A percentile compares a stretch with the other conserved stretches of the same genome.
These are phyloP conservation scores for Ustilago hordei DNA, from an alignment of 1,284 basidiomycete species.

Conservation along the genomic window DNA sequence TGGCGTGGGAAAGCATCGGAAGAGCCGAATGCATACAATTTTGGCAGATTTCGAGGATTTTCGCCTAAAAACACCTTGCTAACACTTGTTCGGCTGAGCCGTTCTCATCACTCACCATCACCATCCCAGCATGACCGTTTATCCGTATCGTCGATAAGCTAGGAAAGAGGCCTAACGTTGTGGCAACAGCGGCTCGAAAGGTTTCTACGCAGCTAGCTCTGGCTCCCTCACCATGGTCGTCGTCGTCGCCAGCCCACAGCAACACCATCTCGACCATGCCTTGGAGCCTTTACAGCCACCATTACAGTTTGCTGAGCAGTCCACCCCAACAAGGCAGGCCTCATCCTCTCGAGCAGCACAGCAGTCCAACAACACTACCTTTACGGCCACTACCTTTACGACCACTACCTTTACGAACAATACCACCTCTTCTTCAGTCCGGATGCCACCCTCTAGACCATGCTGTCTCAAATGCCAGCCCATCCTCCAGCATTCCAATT, in stretches of 20 bases:
- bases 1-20: no score
- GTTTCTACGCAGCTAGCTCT: neutral
- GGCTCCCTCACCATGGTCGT: constrained; percentile 6
- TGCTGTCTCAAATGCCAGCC: constrained; percentile 41
- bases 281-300: constrained; percentile 21
- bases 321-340: constrained; percentile 8
- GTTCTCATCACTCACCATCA: neutral
- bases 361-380: neutral
- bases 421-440: constrained; percentile 2
- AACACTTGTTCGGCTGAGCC: neutral
- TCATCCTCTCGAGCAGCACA: constrained; percentile 2
- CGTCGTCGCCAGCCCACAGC: constrained; percentile 3
- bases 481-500: constrained; percentile 26
- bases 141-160: no score
- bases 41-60: neutral
- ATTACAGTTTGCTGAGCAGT: neutral
- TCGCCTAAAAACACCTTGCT: neutral
- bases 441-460: constrained; percentile 28
- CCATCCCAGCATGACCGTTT: neutral
- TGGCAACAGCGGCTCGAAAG: neutral
- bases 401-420: neutral
- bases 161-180: no score
- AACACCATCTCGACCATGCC: neutral
- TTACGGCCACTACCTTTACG: neutral
- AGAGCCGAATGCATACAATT: no score